Conservation (phyloP, 2,329 filamentous ascomycete species). For the Pleoardoris graminearum region DNA sequence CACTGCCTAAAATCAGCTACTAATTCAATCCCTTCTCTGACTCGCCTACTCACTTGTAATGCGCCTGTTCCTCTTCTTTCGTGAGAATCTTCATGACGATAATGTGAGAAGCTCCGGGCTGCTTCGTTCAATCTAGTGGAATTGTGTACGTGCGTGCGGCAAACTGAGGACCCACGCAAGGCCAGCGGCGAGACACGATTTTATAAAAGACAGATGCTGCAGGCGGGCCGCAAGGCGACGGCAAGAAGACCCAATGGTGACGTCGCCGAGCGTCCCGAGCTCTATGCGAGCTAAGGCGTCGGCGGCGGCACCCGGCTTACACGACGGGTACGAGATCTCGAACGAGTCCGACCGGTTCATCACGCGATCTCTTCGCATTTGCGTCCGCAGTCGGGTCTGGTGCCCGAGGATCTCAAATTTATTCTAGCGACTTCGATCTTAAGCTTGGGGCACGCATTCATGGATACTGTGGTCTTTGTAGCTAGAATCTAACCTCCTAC, state of each 20-base stretch:
- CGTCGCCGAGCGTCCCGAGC: conserved; percentile 41
- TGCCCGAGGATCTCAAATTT: background rate
- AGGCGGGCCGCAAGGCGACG: conserved; percentile 18
- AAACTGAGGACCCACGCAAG: background rate
- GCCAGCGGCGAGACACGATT: conserved; percentile 19
- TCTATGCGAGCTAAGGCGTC: conserved; percentile 20
- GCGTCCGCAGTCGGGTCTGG: background rate
- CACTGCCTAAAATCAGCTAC: conserved; percentile 46
- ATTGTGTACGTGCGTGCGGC: background rate
- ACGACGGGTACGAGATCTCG: conserved; percentile 2
- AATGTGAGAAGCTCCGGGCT: too few relatives aligned
- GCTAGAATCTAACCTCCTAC: background rate
- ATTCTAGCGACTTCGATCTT: background rate
- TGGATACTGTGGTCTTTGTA: background rate
- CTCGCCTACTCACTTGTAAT: conserved; percentile 66
- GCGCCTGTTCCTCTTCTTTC: conserved; percentile 85
- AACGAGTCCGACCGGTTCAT: conserved; percentile 5
- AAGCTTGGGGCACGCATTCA: background rate
- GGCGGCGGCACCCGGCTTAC: conserved; percentile 27
- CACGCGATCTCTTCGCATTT: background rate
- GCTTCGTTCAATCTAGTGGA: too few relatives aligned
- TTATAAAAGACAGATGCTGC: conserved; percentile 32
- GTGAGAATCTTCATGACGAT: conserved; percentile 93
- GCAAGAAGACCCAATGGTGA: conserved; percentile 35
- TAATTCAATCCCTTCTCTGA: background rate